Evolutionary conservation across 306 rosid genomes (phyloP).

Genomic region (Cyamopsis tetragonoloba): DNA sequence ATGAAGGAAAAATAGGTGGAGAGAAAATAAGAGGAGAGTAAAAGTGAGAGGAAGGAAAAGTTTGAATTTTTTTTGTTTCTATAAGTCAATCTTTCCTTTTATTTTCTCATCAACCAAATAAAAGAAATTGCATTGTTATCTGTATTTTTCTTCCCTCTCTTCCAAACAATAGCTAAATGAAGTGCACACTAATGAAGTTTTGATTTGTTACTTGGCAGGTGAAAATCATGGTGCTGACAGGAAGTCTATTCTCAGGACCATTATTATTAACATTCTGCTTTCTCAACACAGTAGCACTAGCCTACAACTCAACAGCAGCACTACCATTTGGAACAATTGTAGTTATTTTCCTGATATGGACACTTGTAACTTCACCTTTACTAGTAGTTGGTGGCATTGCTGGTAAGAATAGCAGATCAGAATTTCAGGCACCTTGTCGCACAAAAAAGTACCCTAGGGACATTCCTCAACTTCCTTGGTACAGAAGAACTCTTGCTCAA

Average conservation of each 20-base stretch:
- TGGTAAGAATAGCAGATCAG: constrained; percentile 42
- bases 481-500: constrained; percentile 39
- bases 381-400: constrained; percentile 46
- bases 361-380: constrained; percentile 51
- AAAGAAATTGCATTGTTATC: no score
- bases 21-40: no score
- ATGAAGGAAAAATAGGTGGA: no score
- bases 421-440: constrained; percentile 46
- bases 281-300: constrained; percentile 48
- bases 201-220: constrained; percentile 35
- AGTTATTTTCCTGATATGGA: constrained; percentile 55
- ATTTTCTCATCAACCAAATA: no score
- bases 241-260: constrained; percentile 50
- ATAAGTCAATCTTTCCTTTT: no score
- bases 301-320: constrained; percentile 50
- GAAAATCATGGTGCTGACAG: constrained; percentile 41
- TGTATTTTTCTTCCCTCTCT: no score
- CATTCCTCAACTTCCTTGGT: constrained; percentile 50
- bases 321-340: constrained; percentile 49
- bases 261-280: constrained; percentile 47
- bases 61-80: no score
- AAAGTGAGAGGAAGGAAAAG: no score
- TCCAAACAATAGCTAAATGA: background rate
- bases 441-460: constrained; percentile 48
- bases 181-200: constrained; percentile 18